Evolutionary conservation across 352 stramenopile species (phyloP).

Genomic region (Phytopythium delawarense): DNA sequence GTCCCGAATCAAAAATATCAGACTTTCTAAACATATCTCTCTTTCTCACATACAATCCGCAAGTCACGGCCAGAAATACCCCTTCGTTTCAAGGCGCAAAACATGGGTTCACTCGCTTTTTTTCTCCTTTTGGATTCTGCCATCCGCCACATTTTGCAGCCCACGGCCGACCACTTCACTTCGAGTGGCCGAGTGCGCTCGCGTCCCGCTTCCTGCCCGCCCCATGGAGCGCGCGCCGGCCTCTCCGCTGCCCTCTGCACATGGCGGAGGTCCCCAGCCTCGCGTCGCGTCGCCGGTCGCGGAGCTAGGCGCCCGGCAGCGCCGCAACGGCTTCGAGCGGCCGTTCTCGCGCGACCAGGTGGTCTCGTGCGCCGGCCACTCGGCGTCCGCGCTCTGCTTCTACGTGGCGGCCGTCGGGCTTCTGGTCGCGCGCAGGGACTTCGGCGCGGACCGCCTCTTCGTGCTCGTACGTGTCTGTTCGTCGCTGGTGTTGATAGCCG

Average conservation of each 20-base stretch:
- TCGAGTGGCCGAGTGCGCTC: too few relatives aligned
- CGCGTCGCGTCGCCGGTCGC: slow-evolving; percentile 1
- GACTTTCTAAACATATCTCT: too few relatives aligned
- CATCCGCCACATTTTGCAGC: too few relatives aligned
- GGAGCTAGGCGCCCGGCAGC: slow-evolving; percentile 30
- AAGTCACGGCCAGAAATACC: too few relatives aligned
- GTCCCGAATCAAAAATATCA: too few relatives aligned
- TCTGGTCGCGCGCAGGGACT: slow-evolving; percentile 9
- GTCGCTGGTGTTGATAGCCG: background rate
- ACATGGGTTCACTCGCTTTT: too few relatives aligned
- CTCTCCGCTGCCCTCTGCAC: background rate
- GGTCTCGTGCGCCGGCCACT: slow-evolving; percentile 66
- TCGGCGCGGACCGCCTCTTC: slow-evolving; percentile 3
- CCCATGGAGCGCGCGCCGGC: background rate
- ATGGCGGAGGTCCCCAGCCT: background rate
- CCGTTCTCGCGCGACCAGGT: slow-evolving; percentile 79
- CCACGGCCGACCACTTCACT: too few relatives aligned
- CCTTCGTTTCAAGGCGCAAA: too few relatives aligned
- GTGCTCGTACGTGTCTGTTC: slow-evolving; percentile 9
- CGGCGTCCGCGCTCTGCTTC: slow-evolving; percentile 58
- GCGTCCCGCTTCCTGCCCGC: too few relatives aligned
- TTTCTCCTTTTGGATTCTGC: too few relatives aligned
- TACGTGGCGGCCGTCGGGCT: slow-evolving; percentile 38
- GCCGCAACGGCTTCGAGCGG: slow-evolving; percentile 61
- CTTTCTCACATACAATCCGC: too few relatives aligned